A percentile compares a stretch with the other conserved stretches of the same genome.
phyloP scores from a whole-genome alignment of 805 yeast species.

The Brettanomyces sp. region DNA sequence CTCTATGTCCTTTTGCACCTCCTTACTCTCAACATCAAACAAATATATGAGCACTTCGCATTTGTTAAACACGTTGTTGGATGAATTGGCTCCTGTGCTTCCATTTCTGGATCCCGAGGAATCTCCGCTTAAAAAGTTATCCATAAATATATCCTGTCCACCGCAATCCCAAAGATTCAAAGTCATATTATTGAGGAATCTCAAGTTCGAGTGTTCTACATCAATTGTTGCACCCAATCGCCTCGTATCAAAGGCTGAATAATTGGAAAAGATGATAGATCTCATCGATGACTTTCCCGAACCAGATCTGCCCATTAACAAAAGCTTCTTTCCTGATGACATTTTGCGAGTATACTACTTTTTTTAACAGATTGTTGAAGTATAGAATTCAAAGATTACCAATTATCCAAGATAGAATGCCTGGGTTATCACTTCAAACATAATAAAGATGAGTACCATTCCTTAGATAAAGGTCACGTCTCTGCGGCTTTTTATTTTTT shows the following conservation, averaged over 20 bases:
- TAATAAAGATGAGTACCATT: no score
- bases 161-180: conserved; percentile 97
- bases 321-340: conserved; percentile 45
- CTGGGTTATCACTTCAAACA: no score
- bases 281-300: conserved; percentile 98
- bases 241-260: conserved; percentile 93
- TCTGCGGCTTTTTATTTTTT: no score
- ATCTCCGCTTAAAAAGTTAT: conserved; percentile 50
- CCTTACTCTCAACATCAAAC: conserved; percentile 90
- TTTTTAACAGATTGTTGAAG: no score
- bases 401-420: no score
- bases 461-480: no score
- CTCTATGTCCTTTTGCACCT: conserved; percentile 86
- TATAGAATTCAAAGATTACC: no score
- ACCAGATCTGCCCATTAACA: conserved; percentile 86
- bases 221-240: conserved; percentile 95
- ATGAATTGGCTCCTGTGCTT: conserved; percentile 2
- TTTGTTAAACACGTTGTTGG: conserved; percentile 85
- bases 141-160: conserved; percentile 95
- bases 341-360: not conserved
- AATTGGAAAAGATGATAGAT: conserved; percentile 89
- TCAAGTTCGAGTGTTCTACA: conserved; percentile 92
- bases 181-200: conserved; percentile 93
- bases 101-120: conserved; percentile 31
- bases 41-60: conserved; percentile 94